These are phyloP conservation scores for Calonectria pteridis DNA, from an alignment of 2,329 filamentous ascomycete species.

Conservation along the genomic window DNA sequence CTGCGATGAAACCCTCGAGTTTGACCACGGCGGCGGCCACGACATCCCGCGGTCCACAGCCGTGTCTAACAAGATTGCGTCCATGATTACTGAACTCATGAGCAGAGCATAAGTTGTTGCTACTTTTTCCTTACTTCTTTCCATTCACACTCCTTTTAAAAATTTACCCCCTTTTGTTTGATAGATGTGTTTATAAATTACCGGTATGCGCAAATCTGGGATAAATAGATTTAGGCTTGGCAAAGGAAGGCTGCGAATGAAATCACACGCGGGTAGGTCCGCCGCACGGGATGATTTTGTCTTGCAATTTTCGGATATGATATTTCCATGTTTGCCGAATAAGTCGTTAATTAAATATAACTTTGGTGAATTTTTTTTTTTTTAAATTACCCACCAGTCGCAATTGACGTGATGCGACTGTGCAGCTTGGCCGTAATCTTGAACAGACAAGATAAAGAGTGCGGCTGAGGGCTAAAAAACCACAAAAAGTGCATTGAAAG, in stretches of 20 bases:
- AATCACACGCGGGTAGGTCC: background rate
- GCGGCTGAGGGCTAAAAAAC: background rate
- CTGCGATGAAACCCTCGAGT: conserved; percentile 7
- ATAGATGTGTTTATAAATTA: background rate
- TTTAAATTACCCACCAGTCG: too few species aligned
- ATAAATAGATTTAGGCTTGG: background rate
- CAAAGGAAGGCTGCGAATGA: background rate
- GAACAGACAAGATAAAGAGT: background rate
- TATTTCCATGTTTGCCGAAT: background rate
- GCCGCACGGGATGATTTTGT: background rate
- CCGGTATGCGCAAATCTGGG: too few species aligned
- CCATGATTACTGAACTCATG: conserved; percentile 3
- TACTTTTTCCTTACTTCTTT: background rate
- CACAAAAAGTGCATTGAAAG: background rate
- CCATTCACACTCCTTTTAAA: background rate
- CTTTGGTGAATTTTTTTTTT: background rate
- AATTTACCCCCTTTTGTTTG: background rate
- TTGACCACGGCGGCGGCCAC: conserved; percentile 15
- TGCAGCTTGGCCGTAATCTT: background rate
- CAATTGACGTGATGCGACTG: background rate
- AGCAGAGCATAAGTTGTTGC: background rate
- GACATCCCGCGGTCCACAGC: background rate
- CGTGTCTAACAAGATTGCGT: conserved; percentile 12
- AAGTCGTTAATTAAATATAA: background rate
- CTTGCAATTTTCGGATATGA: background rate